These are phyloP conservation scores for Pulveroboletus sp. DNA, from an alignment of 768 basidiomycete species.

Conservation along the genomic window DNA sequence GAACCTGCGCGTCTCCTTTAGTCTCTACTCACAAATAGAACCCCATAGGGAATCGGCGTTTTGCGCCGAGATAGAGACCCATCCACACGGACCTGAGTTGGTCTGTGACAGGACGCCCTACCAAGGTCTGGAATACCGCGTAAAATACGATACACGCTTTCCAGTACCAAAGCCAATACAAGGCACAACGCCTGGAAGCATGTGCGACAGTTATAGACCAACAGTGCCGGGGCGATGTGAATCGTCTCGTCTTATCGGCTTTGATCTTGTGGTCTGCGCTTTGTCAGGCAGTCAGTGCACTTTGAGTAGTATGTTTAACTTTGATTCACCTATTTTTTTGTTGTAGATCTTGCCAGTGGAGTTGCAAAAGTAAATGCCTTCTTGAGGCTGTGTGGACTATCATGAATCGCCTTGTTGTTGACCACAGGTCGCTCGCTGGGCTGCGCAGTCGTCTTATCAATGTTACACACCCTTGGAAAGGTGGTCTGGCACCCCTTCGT, in stretches of 20 bases:
- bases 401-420: conserved; percentile 33
- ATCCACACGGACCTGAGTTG: conserved; percentile 37
- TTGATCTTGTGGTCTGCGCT: conserved; percentile 19
- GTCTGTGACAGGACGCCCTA: conserved; percentile 22
- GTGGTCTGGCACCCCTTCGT: conserved; percentile 17
- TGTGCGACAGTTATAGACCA: conserved; percentile 19
- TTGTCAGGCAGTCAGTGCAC: conserved; percentile 23
- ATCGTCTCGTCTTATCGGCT: conserved; percentile 14
- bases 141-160: conserved; percentile 37
- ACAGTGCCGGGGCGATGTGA: conserved; percentile 12
- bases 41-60: conserved; percentile 44
- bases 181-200: too few species aligned
- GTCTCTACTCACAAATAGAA: background rate
- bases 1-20: background rate
- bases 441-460: conserved; percentile 11
- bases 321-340: conserved; percentile 21
- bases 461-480: conserved; percentile 30
- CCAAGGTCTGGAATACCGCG: conserved; percentile 37
- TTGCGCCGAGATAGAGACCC: conserved; percentile 46
- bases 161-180: conserved; percentile 18
- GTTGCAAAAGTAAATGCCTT: conserved; percentile 44
- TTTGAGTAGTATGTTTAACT: background rate
- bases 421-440: conserved; percentile 23
- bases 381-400: conserved; percentile 39
- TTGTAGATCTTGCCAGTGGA: conserved; percentile 37